Evolutionary conservation across 805 yeast species (phyloP).

Genomic region (Candida parachauliodes): DNA sequence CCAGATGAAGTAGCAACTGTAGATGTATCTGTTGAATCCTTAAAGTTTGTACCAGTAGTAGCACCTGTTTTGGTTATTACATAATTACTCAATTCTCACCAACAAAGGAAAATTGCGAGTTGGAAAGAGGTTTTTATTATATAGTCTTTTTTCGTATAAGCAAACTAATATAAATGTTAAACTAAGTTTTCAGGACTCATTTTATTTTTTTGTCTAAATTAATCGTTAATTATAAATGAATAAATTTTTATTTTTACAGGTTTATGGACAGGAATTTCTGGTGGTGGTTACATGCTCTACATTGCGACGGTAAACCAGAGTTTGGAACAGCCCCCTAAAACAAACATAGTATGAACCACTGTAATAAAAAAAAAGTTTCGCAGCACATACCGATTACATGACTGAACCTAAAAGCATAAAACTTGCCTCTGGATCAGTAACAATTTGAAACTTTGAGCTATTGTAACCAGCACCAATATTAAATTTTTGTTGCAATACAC

Average conservation of each 20-base stretch:
- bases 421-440: slow-evolving; percentile 17
- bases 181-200: too few species aligned
- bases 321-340: slow-evolving; percentile 17
- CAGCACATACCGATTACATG: slow-evolving; percentile 12
- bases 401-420: slow-evolving; percentile 15
- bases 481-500: slow-evolving; percentile 12
- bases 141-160: too few species aligned
- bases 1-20: background rate
- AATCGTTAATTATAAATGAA: too few species aligned
- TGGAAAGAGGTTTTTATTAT: too few species aligned
- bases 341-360: background rate
- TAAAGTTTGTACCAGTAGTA: background rate
- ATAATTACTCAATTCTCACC: too few species aligned
- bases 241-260: too few species aligned
- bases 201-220: too few species aligned
- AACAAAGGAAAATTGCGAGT: too few species aligned
- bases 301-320: slow-evolving; percentile 17
- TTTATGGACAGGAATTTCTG: slow-evolving; percentile 13
- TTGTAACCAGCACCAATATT: slow-evolving; percentile 23
- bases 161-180: too few species aligned
- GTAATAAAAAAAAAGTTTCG: slow-evolving; percentile 4
- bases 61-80: too few species aligned
- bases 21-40: background rate
- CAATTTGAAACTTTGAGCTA: slow-evolving; percentile 10
- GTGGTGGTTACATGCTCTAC: slow-evolving; percentile 17